Evolutionary conservation across 164 flowering plant species (phyloP).

Genomic region (Piper longum): DNA sequence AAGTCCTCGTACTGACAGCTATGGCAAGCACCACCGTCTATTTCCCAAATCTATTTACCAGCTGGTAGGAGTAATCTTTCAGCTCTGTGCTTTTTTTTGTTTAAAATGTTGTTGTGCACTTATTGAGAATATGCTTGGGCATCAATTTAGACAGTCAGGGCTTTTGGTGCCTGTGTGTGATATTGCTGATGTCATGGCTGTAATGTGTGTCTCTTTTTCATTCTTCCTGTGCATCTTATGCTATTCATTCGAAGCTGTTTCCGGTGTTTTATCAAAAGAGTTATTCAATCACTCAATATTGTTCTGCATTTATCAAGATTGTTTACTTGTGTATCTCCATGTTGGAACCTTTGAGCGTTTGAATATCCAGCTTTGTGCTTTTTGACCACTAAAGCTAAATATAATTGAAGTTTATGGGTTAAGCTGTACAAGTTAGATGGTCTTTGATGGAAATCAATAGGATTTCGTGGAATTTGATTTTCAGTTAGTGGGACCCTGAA

Average conservation of each 20-base stretch:
- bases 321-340: not conserved
- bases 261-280: no score
- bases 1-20: slow-evolving; percentile 32
- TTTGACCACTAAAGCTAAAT: no score
- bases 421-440: no score
- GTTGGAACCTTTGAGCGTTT: not conserved
- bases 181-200: not conserved
- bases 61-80: slow-evolving; percentile 31
- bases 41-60: slow-evolving; percentile 89
- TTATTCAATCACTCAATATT: no score
- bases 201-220: not conserved
- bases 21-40: slow-evolving; percentile 71
- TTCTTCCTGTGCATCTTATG: not conserved
- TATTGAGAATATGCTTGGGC: not conserved
- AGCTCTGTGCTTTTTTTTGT: not conserved
- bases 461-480: no score
- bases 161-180: not conserved
- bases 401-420: no score
- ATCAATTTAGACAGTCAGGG: not conserved
- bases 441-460: no score
- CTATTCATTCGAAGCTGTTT: not conserved
- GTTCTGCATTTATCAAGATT: no score
- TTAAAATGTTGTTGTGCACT: not conserved
- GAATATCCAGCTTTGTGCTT: no score
- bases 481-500: no score